Evolutionary conservation across 73 alveolate genomes (phyloP).

Genomic region (Paramecium tetraurelia): DNA sequence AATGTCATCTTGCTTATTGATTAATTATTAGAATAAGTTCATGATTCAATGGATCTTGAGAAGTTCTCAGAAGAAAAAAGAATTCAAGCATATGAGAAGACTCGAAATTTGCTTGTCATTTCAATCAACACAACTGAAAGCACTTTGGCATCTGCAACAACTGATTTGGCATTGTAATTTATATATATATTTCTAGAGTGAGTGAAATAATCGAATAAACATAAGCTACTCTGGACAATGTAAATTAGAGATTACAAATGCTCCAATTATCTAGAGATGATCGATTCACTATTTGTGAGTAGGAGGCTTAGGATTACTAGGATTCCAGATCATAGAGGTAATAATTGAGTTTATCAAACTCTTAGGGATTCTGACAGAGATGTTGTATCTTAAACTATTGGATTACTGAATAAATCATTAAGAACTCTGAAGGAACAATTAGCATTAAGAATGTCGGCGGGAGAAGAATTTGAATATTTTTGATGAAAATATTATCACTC

Average conservation of each 20-base stretch:
- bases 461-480: conserved; percentile 6
- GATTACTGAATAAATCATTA: not conserved
- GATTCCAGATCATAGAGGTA: not conserved
- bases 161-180: conserved; percentile 13
- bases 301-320: conserved; percentile 18
- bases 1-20: not conserved
- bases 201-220: not conserved
- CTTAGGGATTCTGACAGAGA: conserved; percentile 2
- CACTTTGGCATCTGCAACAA: not conserved
- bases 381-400: conserved; percentile 4
- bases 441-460: not conserved
- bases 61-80: conserved; percentile 24
- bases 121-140: conserved; percentile 6
- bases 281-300: conserved; percentile 4
- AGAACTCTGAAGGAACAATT: conserved; percentile 15
- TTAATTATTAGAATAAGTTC: conserved; percentile 10
- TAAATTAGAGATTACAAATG: conserved; percentile 1
- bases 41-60: conserved; percentile 31
- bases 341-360: not conserved
- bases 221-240: not conserved
- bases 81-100: not conserved
- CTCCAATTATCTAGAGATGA: not conserved
- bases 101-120: conserved; percentile 4
- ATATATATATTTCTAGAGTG: not conserved
- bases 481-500: not conserved